These are phyloP conservation scores for Saturnispora dispora DNA, from an alignment of 805 yeast genomes.

Conservation along the genomic window DNA sequence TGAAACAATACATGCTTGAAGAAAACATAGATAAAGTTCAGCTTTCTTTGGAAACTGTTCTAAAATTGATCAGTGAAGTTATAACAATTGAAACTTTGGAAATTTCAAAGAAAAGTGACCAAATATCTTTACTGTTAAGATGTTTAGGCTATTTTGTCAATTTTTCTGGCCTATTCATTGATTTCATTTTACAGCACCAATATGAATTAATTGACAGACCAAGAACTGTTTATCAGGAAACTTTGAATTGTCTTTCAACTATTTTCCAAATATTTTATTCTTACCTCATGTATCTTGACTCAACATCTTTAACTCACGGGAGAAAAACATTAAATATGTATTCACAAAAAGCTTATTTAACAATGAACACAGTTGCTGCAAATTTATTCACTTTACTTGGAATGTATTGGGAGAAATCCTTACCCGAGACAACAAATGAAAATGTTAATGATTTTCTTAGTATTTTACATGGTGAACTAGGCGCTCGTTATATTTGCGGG, in stretches of 20 bases:
- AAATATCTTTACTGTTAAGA: constrained; percentile 37
- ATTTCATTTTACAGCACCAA: constrained; percentile 18
- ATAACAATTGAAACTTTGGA: constrained; percentile 22
- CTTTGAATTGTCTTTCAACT: constrained; percentile 20
- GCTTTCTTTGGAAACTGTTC: constrained; percentile 42
- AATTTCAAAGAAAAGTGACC: constrained; percentile 22
- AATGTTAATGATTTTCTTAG: constrained; percentile 40
- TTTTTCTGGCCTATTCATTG: constrained; percentile 34
- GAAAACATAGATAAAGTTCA: constrained; percentile 30
- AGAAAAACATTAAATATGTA: constrained; percentile 34
- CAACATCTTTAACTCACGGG: constrained; percentile 30
- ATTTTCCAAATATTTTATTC: constrained; percentile 38
- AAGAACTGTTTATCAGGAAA: neutral
- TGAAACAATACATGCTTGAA: constrained; percentile 41
- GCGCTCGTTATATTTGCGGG: constrained; percentile 61
- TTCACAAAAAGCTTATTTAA: constrained; percentile 36
- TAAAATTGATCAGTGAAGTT: constrained; percentile 37
- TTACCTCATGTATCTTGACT: constrained; percentile 46
- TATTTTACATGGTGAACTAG: constrained; percentile 65
- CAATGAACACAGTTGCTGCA: constrained; percentile 37
- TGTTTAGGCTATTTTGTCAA: constrained; percentile 45
- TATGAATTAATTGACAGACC: constrained; percentile 28
- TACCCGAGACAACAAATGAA: constrained; percentile 17
- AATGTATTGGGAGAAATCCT: constrained; percentile 28
- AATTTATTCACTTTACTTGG: constrained; percentile 31